These are phyloP conservation scores for Yamadazyma tumulicola DNA, from an alignment of 805 yeast genomes.

Conservation along the genomic window DNA sequence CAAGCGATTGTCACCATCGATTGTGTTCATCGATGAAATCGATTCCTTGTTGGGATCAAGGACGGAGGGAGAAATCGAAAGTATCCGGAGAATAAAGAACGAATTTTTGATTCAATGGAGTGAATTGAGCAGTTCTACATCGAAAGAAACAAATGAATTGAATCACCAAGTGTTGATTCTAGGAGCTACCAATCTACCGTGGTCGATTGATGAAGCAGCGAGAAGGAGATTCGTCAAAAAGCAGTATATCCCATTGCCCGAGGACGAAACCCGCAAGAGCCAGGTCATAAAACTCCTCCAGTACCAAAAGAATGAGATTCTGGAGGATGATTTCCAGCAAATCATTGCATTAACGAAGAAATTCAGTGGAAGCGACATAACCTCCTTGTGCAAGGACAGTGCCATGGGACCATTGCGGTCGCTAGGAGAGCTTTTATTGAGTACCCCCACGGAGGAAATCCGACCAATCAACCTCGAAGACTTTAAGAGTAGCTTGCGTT, in stretches of 20 bases:
- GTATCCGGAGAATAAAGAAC: slow-evolving; percentile 84
- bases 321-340: slow-evolving; percentile 57
- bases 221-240: slow-evolving; percentile 87
- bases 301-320: slow-evolving; percentile 68
- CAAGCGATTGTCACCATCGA: slow-evolving; percentile 81
- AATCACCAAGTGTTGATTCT: slow-evolving; percentile 70
- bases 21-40: slow-evolving; percentile 93
- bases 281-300: slow-evolving; percentile 67
- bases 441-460: slow-evolving; percentile 67
- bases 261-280: slow-evolving; percentile 68
- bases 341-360: slow-evolving; percentile 70
- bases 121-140: slow-evolving; percentile 73
- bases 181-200: slow-evolving; percentile 94
- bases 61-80: slow-evolving; percentile 76
- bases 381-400: slow-evolving; percentile 92
- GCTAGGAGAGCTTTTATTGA: slow-evolving; percentile 77
- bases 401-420: slow-evolving; percentile 97
- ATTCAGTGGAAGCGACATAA: slow-evolving; percentile 87
- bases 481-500: slow-evolving; percentile 69
- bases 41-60: slow-evolving; percentile 85
- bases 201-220: slow-evolving; percentile 98
- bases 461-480: slow-evolving; percentile 73
- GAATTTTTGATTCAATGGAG: slow-evolving; percentile 96
- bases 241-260: slow-evolving; percentile 93
- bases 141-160: slow-evolving; percentile 37